These are phyloP conservation scores for apple (Malus domestica) DNA, from an alignment of 306 rosid species.

Conservation along the genomic window DNA sequence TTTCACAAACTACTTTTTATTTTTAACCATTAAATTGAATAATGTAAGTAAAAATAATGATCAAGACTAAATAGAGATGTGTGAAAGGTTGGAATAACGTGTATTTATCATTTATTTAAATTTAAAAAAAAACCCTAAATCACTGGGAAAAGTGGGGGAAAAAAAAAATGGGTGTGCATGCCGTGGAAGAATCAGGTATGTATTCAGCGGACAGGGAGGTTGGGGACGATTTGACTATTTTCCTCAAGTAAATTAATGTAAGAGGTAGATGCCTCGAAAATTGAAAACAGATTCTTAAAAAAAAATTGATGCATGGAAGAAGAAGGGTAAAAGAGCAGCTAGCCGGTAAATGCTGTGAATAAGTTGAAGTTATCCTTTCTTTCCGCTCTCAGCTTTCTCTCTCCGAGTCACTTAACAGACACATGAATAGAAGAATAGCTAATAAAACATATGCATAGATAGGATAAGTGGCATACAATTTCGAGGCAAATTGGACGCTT, in stretches of 20 bases:
- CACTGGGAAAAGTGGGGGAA: no score
- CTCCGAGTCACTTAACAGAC: conserved; percentile 1
- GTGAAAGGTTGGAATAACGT: no score
- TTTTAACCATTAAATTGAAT: no score
- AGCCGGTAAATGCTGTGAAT: background rate
- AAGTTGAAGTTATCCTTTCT: background rate
- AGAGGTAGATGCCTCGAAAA: background rate
- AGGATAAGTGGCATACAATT: background rate
- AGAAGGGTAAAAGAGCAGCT: background rate
- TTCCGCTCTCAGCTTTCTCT: background rate
- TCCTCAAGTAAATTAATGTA: background rate
- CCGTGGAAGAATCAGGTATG: background rate
- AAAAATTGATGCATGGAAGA: background rate
- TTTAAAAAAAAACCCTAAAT: no score
- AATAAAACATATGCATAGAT: background rate
- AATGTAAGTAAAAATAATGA: no score
- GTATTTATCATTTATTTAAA: background rate
- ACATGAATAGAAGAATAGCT: background rate
- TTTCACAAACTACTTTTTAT: no score
- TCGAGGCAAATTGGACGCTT: background rate
- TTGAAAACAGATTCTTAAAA: background rate
- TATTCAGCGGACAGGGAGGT: background rate
- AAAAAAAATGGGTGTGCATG: background rate
- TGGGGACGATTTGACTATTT: background rate
- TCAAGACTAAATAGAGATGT: no score